phyloP scores from a whole-genome alignment of 768 basidiomycete genomes.

The Suillus weaverae region DNA sequence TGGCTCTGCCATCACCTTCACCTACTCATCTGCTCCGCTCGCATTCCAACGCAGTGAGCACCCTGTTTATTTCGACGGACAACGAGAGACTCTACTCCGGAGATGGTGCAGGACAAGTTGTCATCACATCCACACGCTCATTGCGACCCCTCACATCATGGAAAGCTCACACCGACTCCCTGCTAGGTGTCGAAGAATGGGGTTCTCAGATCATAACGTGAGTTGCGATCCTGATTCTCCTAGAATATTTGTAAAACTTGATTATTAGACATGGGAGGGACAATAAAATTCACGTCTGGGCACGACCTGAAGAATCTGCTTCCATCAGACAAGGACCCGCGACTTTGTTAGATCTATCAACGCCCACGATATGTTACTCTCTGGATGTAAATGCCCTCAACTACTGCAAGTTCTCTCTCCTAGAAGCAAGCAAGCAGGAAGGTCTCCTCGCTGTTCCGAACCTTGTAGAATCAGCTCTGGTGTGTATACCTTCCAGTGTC shows the following conservation, averaged over 20 bases:
- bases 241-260: background rate
- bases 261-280: constrained; percentile 72
- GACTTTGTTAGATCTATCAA: no score
- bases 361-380: constrained; percentile 53
- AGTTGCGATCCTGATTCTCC: constrained; percentile 30
- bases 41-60: constrained; percentile 58
- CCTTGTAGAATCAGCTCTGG: constrained; percentile 82
- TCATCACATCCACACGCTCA: constrained; percentile 71
- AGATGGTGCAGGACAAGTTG: constrained; percentile 76
- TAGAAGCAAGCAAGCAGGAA: constrained; percentile 29
- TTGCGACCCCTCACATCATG: constrained; percentile 74
- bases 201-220: constrained; percentile 71
- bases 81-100: constrained; percentile 86
- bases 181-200: constrained; percentile 82
- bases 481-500: constrained; percentile 31
- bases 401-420: constrained; percentile 82
- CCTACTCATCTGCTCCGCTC: constrained; percentile 76
- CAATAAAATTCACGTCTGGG: constrained; percentile 81
- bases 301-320: constrained; percentile 46
- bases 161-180: constrained; percentile 57
- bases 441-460: constrained; percentile 83
- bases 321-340: constrained; percentile 48
- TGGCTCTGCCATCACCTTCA: constrained; percentile 38
- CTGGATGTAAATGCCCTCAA: constrained; percentile 92
- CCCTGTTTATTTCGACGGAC: constrained; percentile 54